Evolutionary conservation across 2,329 filamentous ascomycete species (phyloP).

Genomic region (Albophoma yamanashiensis): DNA sequence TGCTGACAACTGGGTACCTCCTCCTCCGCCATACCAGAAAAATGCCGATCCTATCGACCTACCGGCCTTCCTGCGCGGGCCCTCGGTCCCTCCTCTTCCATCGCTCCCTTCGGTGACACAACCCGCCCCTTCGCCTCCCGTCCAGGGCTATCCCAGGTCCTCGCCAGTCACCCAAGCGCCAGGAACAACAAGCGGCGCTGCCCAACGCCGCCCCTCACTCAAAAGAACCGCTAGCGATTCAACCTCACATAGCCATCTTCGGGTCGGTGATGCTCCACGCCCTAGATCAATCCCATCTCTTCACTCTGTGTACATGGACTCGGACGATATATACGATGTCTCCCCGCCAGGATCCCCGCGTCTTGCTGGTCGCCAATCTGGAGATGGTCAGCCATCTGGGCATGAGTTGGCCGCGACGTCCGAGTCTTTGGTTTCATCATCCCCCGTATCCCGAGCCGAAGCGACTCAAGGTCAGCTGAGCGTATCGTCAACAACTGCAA

Average conservation of each 20-base stretch:
- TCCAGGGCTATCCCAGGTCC: neutral
- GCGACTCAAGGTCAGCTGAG: neutral
- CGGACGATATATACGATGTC: conserved; percentile 34
- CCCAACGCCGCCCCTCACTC: conserved; percentile 12
- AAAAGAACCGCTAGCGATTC: conserved; percentile 26
- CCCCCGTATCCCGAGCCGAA: neutral
- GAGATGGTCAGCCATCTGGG: neutral
- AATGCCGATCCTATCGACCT: conserved; percentile 51
- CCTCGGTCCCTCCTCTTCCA: conserved; percentile 26
- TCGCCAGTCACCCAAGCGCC: neutral
- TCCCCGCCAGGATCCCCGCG: conserved; percentile 33
- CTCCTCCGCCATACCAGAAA: conserved; percentile 68
- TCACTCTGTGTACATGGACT: conserved; percentile 11
- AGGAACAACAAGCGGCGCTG: conserved; percentile 1
- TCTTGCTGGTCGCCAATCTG: conserved; percentile 3
- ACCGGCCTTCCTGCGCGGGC: conserved; percentile 44
- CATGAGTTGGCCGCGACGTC: conserved; percentile 5
- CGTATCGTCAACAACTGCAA: neutral
- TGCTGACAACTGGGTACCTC: conserved; percentile 80
- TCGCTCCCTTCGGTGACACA: conserved; percentile 13
- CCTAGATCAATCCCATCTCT: conserved; percentile 21
- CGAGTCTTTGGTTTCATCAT: conserved; percentile 5
- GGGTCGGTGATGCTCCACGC: conserved; percentile 13
- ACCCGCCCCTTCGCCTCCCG: conserved; percentile 2
- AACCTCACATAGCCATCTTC: conserved; percentile 14